Evolutionary conservation across 192 early-diverging fungal genomes (phyloP).

Genomic region (Phlyctochytrium planicorne): DNA sequence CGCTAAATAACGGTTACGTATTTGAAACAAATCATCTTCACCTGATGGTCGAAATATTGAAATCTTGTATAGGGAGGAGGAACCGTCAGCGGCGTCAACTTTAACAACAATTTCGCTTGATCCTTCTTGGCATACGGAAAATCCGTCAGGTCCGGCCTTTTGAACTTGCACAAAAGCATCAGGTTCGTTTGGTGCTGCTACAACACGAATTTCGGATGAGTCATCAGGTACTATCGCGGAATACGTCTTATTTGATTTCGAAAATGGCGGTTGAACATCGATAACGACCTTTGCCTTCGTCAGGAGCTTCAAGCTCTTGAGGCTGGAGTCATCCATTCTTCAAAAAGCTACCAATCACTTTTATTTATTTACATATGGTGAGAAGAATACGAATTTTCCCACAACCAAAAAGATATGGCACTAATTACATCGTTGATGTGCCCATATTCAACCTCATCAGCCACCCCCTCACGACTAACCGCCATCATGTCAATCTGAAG

Average conservation of each 20-base stretch:
- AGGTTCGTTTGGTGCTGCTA: conserved; percentile 33
- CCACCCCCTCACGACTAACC: conserved; percentile 45
- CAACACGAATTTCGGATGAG: conserved; percentile 30
- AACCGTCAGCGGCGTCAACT: conserved; percentile 49
- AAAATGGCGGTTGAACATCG: conserved; percentile 29
- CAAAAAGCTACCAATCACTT: conserved; percentile 6
- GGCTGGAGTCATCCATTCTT: conserved; percentile 52
- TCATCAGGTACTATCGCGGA: conserved; percentile 24
- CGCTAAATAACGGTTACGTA: too few relatives aligned
- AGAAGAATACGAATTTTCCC: conserved; percentile 16
- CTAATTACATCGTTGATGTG: conserved; percentile 45
- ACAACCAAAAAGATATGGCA: conserved; percentile 45
- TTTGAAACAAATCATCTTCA: too few relatives aligned
- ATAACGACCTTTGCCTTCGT: conserved; percentile 21
- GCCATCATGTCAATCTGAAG: conserved; percentile 34
- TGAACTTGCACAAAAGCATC: conserved; percentile 49
- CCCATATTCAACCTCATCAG: conserved; percentile 39
- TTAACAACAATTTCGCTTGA: conserved; percentile 35
- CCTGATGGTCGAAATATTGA: conserved; percentile 35
- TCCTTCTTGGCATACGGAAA: conserved; percentile 28
- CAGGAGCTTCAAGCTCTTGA: conserved; percentile 32
- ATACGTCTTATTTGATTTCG: conserved; percentile 25
- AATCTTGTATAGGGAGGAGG: conserved; percentile 33
- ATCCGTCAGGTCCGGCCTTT: conserved; percentile 30
- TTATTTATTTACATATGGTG: conserved; percentile 5